These are phyloP conservation scores for Bipolaris gigantea DNA, from an alignment of 2,329 filamentous ascomycete species.

Conservation along the genomic window DNA sequence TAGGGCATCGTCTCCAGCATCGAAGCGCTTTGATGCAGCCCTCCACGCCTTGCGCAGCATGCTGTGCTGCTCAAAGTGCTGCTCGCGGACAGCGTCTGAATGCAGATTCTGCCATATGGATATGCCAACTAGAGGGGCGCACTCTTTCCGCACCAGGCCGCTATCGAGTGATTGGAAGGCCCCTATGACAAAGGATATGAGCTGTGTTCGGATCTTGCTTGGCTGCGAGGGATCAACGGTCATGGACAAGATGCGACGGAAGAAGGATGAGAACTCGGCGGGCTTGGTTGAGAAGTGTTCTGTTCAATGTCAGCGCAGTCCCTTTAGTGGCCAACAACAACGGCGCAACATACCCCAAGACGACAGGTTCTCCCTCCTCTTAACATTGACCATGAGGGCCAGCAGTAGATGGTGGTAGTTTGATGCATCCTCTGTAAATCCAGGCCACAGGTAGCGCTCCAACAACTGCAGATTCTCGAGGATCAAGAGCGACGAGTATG, in stretches of 20 bases:
- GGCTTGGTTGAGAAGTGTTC: slow-evolving; percentile 75
- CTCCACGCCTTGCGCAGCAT: slow-evolving; percentile 89
- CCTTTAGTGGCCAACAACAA: slow-evolving; percentile 5
- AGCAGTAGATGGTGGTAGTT: slow-evolving; percentile 91
- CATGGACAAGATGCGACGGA: slow-evolving; percentile 87
- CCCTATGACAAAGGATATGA: slow-evolving; percentile 87
- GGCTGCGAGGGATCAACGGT: slow-evolving; percentile 60
- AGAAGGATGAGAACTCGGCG: slow-evolving; percentile 83
- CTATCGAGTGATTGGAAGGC: slow-evolving; percentile 94
- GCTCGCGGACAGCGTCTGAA: slow-evolving; percentile 72
- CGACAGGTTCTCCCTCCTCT: slow-evolving; percentile 81
- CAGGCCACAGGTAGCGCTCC: slow-evolving; percentile 93
- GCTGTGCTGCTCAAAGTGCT: slow-evolving; percentile 69
- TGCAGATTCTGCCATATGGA: slow-evolving; percentile 94
- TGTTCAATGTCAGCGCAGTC: slow-evolving; percentile 47
- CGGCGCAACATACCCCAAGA: slow-evolving; percentile 71
- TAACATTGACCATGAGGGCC: slow-evolving; percentile 82
- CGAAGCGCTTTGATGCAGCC: slow-evolving; percentile 80
- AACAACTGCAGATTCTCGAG: slow-evolving; percentile 89
- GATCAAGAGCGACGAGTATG: slow-evolving; percentile 73
- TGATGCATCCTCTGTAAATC: slow-evolving; percentile 83
- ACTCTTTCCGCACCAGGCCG: slow-evolving; percentile 88
- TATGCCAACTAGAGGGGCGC: slow-evolving; percentile 91
- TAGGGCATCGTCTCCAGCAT: slow-evolving; percentile 76
- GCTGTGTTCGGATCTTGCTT: slow-evolving; percentile 64